Percentiles rank a stretch among this genome's conserved stretches.
phyloP scores from a whole-genome alignment of 2,329 filamentous ascomycete species.

The Fusarium keratoplasticum region DNA sequence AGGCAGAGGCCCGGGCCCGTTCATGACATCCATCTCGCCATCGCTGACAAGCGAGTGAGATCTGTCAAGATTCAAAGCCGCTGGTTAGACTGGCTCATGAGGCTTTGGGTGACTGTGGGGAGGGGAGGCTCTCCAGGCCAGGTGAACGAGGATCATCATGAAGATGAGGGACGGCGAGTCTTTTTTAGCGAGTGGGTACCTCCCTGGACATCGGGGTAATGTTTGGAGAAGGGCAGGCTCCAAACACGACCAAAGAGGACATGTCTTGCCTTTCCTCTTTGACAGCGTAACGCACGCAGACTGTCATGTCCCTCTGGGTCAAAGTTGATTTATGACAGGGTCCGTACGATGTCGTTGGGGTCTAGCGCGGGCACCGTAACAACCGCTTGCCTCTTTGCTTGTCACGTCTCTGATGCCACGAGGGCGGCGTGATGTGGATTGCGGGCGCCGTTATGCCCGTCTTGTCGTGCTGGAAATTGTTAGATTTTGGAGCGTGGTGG shows the following conservation, averaged over 20 bases:
- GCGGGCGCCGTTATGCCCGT: not conserved
- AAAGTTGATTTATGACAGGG: conserved; percentile 13
- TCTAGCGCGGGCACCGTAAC: conserved; percentile 7
- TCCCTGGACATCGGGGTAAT: conserved; percentile 29
- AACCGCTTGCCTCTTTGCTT: conserved; percentile 11
- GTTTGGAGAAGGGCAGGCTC: conserved; percentile 21
- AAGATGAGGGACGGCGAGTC: conserved; percentile 18
- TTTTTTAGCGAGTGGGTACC: conserved; percentile 14
- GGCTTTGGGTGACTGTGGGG: conserved; percentile 11
- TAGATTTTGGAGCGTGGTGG: not conserved
- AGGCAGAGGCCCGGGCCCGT: conserved; percentile 14
- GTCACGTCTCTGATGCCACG: conserved; percentile 25
- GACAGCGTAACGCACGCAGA: not conserved
- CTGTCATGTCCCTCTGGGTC: not conserved
- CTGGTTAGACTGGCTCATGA: conserved; percentile 6
- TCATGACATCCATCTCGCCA: conserved; percentile 5
- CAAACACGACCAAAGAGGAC: not conserved
- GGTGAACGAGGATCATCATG: conserved; percentile 1
- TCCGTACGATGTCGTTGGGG: conserved; percentile 5
- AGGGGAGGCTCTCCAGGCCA: not conserved
- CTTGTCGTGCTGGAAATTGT: not conserved
- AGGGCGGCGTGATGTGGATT: conserved; percentile 14
- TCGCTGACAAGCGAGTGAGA: conserved; percentile 16
- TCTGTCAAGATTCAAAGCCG: conserved; percentile 6
- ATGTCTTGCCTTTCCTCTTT: not conserved